phyloP scores from a whole-genome alignment of 1,284 basidiomycete species.

The Malassezia dermatis region DNA sequence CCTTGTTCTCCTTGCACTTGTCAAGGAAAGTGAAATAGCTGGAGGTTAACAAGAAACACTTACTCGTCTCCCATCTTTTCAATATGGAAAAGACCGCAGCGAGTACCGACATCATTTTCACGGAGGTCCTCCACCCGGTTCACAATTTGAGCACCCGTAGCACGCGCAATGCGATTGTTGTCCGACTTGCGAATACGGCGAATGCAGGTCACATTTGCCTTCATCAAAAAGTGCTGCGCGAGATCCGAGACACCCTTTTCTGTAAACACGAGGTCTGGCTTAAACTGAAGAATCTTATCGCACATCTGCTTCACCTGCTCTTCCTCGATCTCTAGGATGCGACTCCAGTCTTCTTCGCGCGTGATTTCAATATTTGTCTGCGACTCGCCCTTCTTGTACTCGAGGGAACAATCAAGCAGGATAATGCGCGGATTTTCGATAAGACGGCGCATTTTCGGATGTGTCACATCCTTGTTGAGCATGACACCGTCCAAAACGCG shows the following conservation, averaged over 20 bases:
- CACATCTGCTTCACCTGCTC: conserved; percentile 88
- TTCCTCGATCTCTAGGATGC: conserved; percentile 89
- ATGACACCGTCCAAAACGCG: conserved; percentile 80
- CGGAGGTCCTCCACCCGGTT: conserved; percentile 91
- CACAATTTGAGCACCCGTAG: conserved; percentile 89
- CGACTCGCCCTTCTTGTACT: conserved; percentile 98
- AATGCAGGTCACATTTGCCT: conserved; percentile 79
- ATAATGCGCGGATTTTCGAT: conserved; percentile 84
- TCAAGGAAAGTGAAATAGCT: conserved; percentile 95
- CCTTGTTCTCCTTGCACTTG: conserved; percentile 82
- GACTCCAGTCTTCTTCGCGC: conserved; percentile 84
- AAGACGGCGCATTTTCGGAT: conserved; percentile 86
- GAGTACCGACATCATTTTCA: conserved; percentile 78
- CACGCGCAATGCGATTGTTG: conserved; percentile 95
- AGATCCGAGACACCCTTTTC: conserved; percentile 93
- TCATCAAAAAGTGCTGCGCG: conserved; percentile 83
- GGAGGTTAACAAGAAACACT: conserved; percentile 29
- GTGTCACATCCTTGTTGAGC: conserved; percentile 98
- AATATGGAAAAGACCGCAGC: conserved; percentile 87
- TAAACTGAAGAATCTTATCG: conserved; percentile 78
- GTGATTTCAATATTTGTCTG: conserved; percentile 98
- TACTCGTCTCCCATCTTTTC: conserved; percentile 96
- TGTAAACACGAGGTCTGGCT: conserved; percentile 88
- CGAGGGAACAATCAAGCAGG: conserved; percentile 85
- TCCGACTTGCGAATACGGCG: conserved; percentile 94